Evolutionary conservation across 164 flowering plant species (phyloP), one percentile per base, ranked within the genome.

Genomic region (Chimonanthus salicifolius): DNA sequence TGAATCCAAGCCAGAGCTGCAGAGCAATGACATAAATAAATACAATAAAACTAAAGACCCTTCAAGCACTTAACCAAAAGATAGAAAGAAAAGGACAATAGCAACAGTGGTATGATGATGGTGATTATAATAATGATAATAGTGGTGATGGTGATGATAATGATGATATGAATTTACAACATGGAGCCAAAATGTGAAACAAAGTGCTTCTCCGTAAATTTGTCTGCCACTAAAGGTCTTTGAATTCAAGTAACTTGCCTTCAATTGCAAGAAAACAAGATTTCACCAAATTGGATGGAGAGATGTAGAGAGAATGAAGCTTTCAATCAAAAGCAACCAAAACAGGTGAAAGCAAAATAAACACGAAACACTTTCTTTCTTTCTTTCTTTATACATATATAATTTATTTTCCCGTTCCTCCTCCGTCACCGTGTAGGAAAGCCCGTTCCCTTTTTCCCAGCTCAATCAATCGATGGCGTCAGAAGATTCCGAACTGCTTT

Each of bases 1-100:
- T 90, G 87, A 90, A 87, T 84, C 83, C 80, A 49, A 77, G 54
- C 72, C 64, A 68, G 44, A 21, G 54, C 65, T 50, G 66, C 18
- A 47, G 47, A 54, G 18, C 13, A 64, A 54, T 18, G 20, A 58
- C 46, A 6, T 18, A 60, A 58, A 54, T 50, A 65, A 65, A 20
- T 33, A 63, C 18, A 20, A 15, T 6, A 65, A 45, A 43, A 7
- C 49, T 65, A n/a, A 65, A 10, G 5, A 1, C 68, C 13, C 47
- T 43, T 44, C n/a, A 33, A 33, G 68, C 16, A 44, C 48, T 65
- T 16, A 15, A 44, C 11, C n/a, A 11, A 2, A 68, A 44, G 46
- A 5, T 47, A 65, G 10, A 65, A 65, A 8, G 43, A 9, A 43
- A 65, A 44, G 33, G 15, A 45, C 13, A 44, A 7, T 9, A 68